phyloP scores from a whole-genome alignment of 1,284 basidiomycete genomes.

The Sutorius eximius region DNA sequence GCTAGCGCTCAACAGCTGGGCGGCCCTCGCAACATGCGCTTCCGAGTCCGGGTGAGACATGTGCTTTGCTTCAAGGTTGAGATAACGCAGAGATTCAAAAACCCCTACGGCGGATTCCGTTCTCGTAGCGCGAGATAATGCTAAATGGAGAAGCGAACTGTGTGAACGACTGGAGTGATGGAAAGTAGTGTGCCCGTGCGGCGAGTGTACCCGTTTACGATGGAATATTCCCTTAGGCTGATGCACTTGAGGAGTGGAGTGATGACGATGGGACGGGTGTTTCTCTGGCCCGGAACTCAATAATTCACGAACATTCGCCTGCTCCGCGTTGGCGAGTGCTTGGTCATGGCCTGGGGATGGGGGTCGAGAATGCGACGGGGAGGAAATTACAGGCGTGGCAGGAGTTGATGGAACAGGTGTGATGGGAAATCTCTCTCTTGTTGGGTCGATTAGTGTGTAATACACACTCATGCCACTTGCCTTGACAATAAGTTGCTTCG shows the following conservation, averaged over 20 bases:
- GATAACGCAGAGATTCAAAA: slow-evolving; percentile 77
- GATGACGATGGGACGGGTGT: slow-evolving; percentile 3
- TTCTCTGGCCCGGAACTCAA: background rate
- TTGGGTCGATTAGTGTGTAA: slow-evolving; percentile 61
- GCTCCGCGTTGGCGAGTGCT: background rate
- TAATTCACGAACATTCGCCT: background rate
- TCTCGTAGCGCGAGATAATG: slow-evolving; percentile 31
- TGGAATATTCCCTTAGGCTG: slow-evolving; percentile 21
- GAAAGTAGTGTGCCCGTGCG: slow-evolving; percentile 11
- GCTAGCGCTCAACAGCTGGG: slow-evolving; percentile 55
- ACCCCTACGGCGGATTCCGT: slow-evolving; percentile 71
- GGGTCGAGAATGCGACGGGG: slow-evolving; percentile 31
- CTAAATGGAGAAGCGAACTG: slow-evolving; percentile 31
- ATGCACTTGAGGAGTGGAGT: slow-evolving; percentile 16
- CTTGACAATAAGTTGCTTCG: slow-evolving; percentile 54
- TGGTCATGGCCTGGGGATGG: slow-evolving; percentile 24
- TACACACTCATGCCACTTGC: slow-evolving; percentile 68
- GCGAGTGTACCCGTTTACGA: slow-evolving; percentile 23
- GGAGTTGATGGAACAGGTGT: slow-evolving; percentile 48
- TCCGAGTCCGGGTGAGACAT: slow-evolving; percentile 55
- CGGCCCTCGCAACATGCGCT: slow-evolving; percentile 50
- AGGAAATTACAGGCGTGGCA: slow-evolving; percentile 37
- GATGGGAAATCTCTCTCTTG: slow-evolving; percentile 54
- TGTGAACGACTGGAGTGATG: slow-evolving; percentile 24
- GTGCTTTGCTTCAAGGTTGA: slow-evolving; percentile 68